A percentile compares a stretch with the other conserved stretches of the same genome.
phyloP scores from a whole-genome alignment of 192 early-diverging fungal species.

The Mortierella claussenii region DNA sequence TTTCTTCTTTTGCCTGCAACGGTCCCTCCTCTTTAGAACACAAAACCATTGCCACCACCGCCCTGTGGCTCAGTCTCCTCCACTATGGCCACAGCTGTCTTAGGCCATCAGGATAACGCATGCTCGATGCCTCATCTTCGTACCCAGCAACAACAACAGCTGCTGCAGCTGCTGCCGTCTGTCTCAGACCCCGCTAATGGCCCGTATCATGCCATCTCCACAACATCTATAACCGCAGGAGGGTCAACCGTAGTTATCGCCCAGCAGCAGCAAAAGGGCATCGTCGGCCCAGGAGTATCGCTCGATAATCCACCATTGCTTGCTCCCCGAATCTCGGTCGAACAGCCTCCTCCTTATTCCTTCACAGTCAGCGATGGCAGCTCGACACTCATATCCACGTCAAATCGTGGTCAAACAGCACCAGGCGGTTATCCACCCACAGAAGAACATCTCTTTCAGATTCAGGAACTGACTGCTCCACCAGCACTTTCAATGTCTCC shows the following conservation, averaged over 20 bases:
- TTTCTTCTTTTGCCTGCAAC: too few species aligned
- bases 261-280: too few species aligned
- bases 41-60: too few species aligned
- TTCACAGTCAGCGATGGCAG: not conserved
- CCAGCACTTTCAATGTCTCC: not conserved
- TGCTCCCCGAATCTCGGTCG: constrained; percentile 1
- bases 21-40: too few species aligned
- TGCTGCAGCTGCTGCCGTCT: not conserved
- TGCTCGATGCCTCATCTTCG: not conserved
- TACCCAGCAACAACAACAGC: not conserved
- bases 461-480: constrained; percentile 24
- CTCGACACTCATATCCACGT: constrained; percentile 10
- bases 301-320: too few species aligned
- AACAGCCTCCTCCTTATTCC: constrained; percentile 40
- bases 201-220: not conserved
- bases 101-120: too few species aligned
- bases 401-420: too few species aligned
- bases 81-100: too few species aligned
- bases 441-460: constrained; percentile 38
- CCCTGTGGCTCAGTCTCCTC: too few species aligned
- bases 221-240: not conserved
- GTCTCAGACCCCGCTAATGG: not conserved
- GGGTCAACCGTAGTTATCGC: too few species aligned
- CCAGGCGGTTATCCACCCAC: constrained; percentile 5
- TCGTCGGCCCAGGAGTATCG: too few species aligned